Evolutionary conservation across 805 yeast genomes (phyloP), one percentile per base, ranked within the genome.

Genomic region (Metschnikowia gelsemii): DNA sequence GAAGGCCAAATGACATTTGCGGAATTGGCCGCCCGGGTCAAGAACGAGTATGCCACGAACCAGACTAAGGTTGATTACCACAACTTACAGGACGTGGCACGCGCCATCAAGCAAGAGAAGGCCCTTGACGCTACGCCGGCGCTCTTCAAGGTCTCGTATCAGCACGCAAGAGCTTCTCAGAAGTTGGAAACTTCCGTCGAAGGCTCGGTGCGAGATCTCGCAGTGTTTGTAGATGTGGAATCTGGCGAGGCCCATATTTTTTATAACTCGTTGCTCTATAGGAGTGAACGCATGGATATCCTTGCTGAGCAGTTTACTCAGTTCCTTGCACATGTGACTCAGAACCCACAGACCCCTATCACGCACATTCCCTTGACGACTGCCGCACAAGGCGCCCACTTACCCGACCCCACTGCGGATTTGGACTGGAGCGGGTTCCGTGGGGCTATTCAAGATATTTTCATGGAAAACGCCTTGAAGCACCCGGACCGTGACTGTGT

Each of bases 361-460:
- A 79, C 93, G 32, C 70, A 78, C 45, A 75, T 86, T 22, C 75
- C 78, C 30, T 71, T 93, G 49, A 68, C 87, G 42, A 88, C 98
- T 1, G 55, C 66, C n/a, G 62, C 81, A 1, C 96, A 89, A 54
- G 58, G 55, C 32, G 49, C 62, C 0, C 64, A 72, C 2, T 70
- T 95, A 42, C 99, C 99, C 5, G 90, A 90, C 60, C 98, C 99
- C 32, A 86, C 88, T 7, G 62, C 69, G 8, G 84, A 89, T 54
- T 73, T 93, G 50, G 96, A 89, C 64, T 93, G 97, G 97, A 72
- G 82, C 30, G 85, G 84, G 21, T 93, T 79, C 64, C 76, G 95
- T 51, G 99, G 99, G 33, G 90, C 98, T 12, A 95, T 93, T 55
- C 99, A 93, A 58, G 99, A 93, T 57, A 90, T 93, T 32, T 93